Evolutionary conservation across 768 basidiomycete genomes (phyloP).

Genomic region (Suillus hirtellus): DNA sequence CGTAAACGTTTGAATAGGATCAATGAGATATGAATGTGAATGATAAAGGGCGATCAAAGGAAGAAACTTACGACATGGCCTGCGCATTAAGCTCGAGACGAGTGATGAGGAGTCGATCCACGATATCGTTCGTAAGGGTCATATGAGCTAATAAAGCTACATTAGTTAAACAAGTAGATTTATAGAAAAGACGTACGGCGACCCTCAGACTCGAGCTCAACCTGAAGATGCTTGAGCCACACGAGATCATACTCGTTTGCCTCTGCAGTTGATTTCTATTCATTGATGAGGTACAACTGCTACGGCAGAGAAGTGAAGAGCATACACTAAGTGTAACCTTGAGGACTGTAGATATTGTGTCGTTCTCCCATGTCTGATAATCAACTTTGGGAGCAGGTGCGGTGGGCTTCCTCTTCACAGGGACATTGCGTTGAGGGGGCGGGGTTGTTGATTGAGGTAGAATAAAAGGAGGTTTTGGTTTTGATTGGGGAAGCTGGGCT

Average conservation of each 20-base stretch:
- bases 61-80: constrained; percentile 59
- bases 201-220: constrained; percentile 66
- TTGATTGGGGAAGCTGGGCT: constrained; percentile 39
- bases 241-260: constrained; percentile 65
- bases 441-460: constrained; percentile 31
- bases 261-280: constrained; percentile 59
- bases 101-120: constrained; percentile 81
- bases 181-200: constrained; percentile 35
- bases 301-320: constrained; percentile 13
- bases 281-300: constrained; percentile 12
- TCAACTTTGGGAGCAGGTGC: constrained; percentile 45
- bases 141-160: constrained; percentile 31
- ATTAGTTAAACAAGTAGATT: constrained; percentile 1
- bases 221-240: constrained; percentile 78
- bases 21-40: background rate
- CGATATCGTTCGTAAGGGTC: constrained; percentile 56
- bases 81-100: constrained; percentile 80
- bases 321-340: constrained; percentile 80
- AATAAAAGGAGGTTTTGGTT: constrained; percentile 24
- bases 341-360: constrained; percentile 65
- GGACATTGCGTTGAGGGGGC: constrained; percentile 34
- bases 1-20: constrained; percentile 6
- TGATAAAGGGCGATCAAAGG: background rate
- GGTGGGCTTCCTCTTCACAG: constrained; percentile 51
- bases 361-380: constrained; percentile 70